Percentiles rank a stretch among this genome's conserved stretches.
These are phyloP conservation scores for Pharus latifolius DNA, from an alignment of 176 grass and related monocot species.

Conservation along the genomic window DNA sequence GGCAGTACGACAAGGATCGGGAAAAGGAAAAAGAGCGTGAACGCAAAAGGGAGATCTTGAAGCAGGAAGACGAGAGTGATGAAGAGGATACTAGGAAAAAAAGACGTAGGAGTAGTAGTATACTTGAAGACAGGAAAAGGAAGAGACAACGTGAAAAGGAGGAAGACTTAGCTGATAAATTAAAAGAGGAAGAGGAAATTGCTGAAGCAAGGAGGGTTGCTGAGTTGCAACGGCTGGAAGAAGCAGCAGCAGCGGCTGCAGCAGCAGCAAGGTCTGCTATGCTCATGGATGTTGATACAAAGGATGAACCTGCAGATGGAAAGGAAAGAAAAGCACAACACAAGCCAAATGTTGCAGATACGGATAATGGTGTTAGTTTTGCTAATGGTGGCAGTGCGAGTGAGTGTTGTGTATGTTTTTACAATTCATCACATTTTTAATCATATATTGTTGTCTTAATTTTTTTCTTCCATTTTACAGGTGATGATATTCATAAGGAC, in stretches of 20 bases:
- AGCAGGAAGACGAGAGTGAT: constrained; percentile 88
- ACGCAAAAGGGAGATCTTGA: constrained; percentile 69
- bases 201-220: constrained; percentile 59
- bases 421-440: background rate
- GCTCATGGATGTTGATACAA: constrained; percentile 46
- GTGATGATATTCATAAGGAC: constrained; percentile 34
- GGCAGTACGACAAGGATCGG: constrained; percentile 61
- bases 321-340: constrained; percentile 42
- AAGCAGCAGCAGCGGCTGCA: constrained; percentile 28
- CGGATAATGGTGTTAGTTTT: constrained; percentile 16
- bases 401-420: constrained; percentile 16
- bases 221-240: constrained; percentile 44
- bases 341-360: constrained; percentile 20
- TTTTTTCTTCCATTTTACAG: constrained; percentile 25
- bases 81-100: constrained; percentile 89
- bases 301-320: constrained; percentile 34
- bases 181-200: constrained; percentile 81
- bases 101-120: constrained; percentile 47
- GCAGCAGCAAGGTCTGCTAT: constrained; percentile 24
- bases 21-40: constrained; percentile 82
- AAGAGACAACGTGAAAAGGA: constrained; percentile 82
- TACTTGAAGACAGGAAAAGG: constrained; percentile 64
- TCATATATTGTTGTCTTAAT: background rate
- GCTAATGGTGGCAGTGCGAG: constrained; percentile 36
- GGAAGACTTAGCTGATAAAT: constrained; percentile 72